Evolutionary conservation across 139 green algal species (phyloP), one percentile per base, ranked within the genome.

Genomic region (Edaphochlamys debaryana): DNA sequence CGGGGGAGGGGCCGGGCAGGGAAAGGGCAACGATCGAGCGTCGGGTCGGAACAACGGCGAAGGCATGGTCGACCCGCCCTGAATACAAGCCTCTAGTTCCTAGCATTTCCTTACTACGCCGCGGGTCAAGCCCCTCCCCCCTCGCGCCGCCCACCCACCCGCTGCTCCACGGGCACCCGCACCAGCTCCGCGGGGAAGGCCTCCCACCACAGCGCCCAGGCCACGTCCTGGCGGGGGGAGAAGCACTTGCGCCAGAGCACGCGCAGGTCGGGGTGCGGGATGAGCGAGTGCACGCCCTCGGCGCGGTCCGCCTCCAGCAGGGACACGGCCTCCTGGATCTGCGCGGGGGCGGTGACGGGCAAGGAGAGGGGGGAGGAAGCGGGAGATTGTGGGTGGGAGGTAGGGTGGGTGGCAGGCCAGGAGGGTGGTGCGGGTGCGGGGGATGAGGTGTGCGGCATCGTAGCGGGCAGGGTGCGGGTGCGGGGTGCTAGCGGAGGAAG

Each of bases 191-290:
- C n/a, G 17, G 82, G 82, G 82, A 87, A 87, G n/a, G 68, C 82
- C 50, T 56, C 82, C 82, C 82, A 87, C 82, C 82, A 87, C 54
- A 87, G 66, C n/a, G 36, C 38, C 82, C 82, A 87, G 15, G 34
- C 37, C 45, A 87, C 82, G 50, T 87, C 82, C 40, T 84, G 54
- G 74, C 60, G 66, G 7, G 48, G 38, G 67, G 27, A 71, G 74
- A 87, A 87, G 82, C 82, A 87, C 74, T 84, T 79, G 50, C 82
- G 74, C 82, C 82, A 87, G 29, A 87, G 50, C 40, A 87, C 74
- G 41, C 74, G 64, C 74, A 87, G 71, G 22, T 70, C 73, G 30
- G 74, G 82, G 58, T 87, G 82, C 64, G 62, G 82, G 67, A 87
- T 87, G 54, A 87, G 82, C n/a, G 54, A 77, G 82, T 87, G 82